Percentiles rank a stretch among this genome's conserved stretches.
These are phyloP conservation scores for Tolypocladium album DNA, from an alignment of 2,329 filamentous ascomycete species.

Conservation along the genomic window DNA sequence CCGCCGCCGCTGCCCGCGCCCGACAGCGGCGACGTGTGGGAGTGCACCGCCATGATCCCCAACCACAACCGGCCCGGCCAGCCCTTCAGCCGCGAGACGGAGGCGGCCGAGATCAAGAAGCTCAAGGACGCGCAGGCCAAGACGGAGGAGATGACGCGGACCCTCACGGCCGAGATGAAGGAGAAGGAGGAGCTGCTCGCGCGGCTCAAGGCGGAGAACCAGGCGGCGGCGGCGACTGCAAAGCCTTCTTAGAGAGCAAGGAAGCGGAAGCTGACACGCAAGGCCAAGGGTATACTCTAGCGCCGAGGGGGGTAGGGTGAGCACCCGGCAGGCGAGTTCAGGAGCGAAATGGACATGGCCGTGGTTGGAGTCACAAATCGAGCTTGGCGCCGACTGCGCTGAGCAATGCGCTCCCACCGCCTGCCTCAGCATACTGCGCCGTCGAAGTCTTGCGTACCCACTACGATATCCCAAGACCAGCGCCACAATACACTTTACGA, in stretches of 20 bases:
- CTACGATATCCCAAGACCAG: background rate
- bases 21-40: constrained; percentile 41
- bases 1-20: constrained; percentile 24
- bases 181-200: constrained; percentile 52
- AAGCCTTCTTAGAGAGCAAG: constrained; percentile 16
- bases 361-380: background rate
- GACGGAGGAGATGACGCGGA: constrained; percentile 49
- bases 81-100: constrained; percentile 64
- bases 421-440: background rate
- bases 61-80: constrained; percentile 53
- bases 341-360: background rate
- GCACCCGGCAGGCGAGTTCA: background rate
- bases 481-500: background rate
- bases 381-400: background rate
- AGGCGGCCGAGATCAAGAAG: constrained; percentile 50
- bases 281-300: background rate
- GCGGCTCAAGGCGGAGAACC: constrained; percentile 48
- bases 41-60: constrained; percentile 67
- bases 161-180: constrained; percentile 49
- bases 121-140: constrained; percentile 53
- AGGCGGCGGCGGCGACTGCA: constrained; percentile 31
- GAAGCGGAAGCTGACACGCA: constrained; percentile 4
- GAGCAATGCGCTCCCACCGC: background rate
- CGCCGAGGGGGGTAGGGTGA: background rate
- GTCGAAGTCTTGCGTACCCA: background rate